Evolutionary conservation across 441 rosid species (phyloP).

Genomic region (Raphanus hybrid): DNA sequence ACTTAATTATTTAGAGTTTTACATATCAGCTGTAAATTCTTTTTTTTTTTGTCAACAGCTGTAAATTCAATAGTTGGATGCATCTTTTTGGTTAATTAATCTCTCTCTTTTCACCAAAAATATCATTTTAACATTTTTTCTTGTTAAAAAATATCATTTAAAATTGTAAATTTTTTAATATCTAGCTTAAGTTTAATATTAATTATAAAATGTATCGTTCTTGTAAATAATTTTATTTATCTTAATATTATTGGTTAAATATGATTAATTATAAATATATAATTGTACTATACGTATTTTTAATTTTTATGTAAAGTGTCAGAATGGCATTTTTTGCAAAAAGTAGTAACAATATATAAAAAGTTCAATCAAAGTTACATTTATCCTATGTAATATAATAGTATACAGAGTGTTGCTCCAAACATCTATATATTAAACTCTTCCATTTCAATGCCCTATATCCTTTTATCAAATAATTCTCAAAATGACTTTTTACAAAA

Average conservation of each 20-base stretch:
- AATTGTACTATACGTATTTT: too few species aligned
- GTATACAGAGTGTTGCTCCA: constrained; percentile 5
- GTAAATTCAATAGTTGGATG: background rate
- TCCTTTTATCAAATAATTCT: background rate
- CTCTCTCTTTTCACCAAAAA: background rate
- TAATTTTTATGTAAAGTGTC: too few species aligned
- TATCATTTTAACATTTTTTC: background rate
- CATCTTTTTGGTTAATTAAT: background rate
- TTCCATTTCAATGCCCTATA: constrained; percentile 11
- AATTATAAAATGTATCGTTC: background rate
- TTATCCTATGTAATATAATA: background rate
- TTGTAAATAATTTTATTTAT: too few species aligned
- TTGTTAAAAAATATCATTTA: background rate
- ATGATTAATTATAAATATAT: too few species aligned
- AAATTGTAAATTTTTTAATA: too few species aligned
- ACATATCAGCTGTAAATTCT: too few species aligned
- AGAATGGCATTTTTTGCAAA: too few species aligned
- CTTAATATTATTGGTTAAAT: too few species aligned
- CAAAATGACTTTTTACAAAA: background rate
- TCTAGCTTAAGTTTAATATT: background rate
- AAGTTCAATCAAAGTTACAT: background rate
- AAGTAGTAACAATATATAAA: constrained; percentile 3
- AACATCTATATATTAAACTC: background rate
- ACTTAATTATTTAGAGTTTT: too few species aligned
- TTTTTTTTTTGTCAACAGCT: too few species aligned